Evolutionary conservation across 495 filamentous ascomycete genomes (phyloP).

Genomic region (Hyphodiscus hymeniophilus): DNA sequence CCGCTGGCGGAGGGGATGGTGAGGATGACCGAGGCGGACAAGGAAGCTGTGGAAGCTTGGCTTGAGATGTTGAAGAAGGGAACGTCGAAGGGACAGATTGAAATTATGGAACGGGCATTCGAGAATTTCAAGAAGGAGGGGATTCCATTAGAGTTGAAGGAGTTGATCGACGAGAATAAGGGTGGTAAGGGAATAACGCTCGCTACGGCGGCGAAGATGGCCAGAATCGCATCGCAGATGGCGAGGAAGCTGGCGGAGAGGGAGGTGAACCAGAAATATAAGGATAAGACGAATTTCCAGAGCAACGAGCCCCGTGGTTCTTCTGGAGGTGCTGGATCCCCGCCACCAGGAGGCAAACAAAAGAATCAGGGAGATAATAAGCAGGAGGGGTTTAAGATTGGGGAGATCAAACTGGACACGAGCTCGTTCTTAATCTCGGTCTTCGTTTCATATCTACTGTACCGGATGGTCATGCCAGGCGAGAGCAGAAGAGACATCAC

Average conservation of each 20-base stretch:
- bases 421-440: constrained; percentile 33
- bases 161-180: constrained; percentile 36
- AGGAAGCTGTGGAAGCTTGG: constrained; percentile 33
- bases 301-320: constrained; percentile 13
- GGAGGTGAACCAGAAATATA: constrained; percentile 15
- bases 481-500: constrained; percentile 78
- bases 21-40: constrained; percentile 30
- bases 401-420: constrained; percentile 25
- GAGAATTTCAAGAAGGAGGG: constrained; percentile 41
- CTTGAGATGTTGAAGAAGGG: constrained; percentile 36
- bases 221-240: constrained; percentile 37
- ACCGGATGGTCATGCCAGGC: constrained; percentile 51
- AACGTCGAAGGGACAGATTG: constrained; percentile 34
- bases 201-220: constrained; percentile 39
- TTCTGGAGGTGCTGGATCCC: constrained; percentile 14
- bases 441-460: constrained; percentile 55
- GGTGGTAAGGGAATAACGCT: constrained; percentile 36
- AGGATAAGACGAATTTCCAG: constrained; percentile 8
- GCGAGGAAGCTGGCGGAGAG: constrained; percentile 26
- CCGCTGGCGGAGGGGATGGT: constrained; percentile 22
- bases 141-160: constrained; percentile 40
- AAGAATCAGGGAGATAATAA: constrained; percentile 18
- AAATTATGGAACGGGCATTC: constrained; percentile 33
- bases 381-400: constrained; percentile 21
- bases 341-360: constrained; percentile 19